Base-by-base conservation (phyloP, 164 flowering plant genomes). In the Sedum album region DNA sequence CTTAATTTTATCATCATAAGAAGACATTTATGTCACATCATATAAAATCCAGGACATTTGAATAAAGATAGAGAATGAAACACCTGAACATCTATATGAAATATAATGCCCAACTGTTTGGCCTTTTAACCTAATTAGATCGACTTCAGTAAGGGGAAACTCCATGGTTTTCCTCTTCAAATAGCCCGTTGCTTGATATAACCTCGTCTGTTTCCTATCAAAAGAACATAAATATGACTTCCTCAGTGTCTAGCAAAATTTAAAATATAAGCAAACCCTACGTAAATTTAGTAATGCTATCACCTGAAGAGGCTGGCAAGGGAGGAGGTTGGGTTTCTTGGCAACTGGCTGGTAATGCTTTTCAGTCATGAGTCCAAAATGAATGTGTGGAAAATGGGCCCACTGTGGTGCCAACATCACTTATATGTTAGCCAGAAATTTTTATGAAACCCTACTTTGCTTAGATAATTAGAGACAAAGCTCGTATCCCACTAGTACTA, bases 171-270 rank as follows among this genome's bases (percentile, higher is more conserved):
- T 91, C 85, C 10, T 88, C 72, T 61, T 85, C 80, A 41, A 80
- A 84, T 68, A 83, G 78, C 66, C 90, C 91, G 76, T 91, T 88
- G 66, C 84, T 85, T 84, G 84, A 74, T 64, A 84, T 71, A 39
- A 79, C 83, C 30, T 88, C 91, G 48, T 85, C 91, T 70, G 82
- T 90, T 78, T 89, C 96, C 96, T 91, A 53, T 23, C 26, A 44
- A n/a, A n/a, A n/a, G n/a, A 51, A n/a, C 20, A 44, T 44, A 44
- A 44, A 44, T 13, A 13, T 11, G 4, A 17, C 17, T 4, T 15
- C 4, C n/a, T 2, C 11, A 44, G 18, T 44, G 0, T 44, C 48
- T 15, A 44, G 11, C 4, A 13, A 11, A 44, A 15, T 17, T 15
- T n/a, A n/a, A 44, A 17, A 44, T 15, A 11, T 11, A 44, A 44